A percentile compares a stretch with the other conserved stretches of the same genome.
phyloP scores from a whole-genome alignment of 768 basidiomycete genomes.

The Boletus rubescentipes region DNA sequence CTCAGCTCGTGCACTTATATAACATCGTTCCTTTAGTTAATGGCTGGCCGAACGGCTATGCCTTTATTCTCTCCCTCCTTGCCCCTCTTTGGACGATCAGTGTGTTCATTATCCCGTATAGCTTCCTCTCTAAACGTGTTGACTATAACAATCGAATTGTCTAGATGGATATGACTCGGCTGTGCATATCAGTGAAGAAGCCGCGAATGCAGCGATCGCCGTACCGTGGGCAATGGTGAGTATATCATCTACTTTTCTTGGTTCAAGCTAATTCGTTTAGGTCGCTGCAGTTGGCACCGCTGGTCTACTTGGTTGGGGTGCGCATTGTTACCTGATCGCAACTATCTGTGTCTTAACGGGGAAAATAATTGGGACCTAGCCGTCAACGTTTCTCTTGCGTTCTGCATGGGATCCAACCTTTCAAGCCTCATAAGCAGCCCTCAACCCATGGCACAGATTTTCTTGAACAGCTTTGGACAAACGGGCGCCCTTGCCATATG shows the following conservation, averaged over 20 bases:
- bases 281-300: conserved; percentile 41
- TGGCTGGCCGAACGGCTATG: conserved; percentile 48
- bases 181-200: conserved; percentile 57
- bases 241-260: not conserved
- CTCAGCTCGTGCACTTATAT: not conserved
- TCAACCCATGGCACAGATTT: conserved; percentile 50
- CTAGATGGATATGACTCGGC: conserved; percentile 47
- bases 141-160: not conserved
- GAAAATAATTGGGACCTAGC: conserved; percentile 23
- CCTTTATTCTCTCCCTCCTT: conserved; percentile 49
- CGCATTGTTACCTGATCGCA: not conserved
- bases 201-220: conserved; percentile 51
- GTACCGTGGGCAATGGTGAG: conserved; percentile 60
- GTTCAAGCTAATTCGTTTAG: conserved; percentile 16
- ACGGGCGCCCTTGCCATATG: conserved; percentile 48
- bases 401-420: conserved; percentile 58
- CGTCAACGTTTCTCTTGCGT: conserved; percentile 53
- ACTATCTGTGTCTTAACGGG: not conserved
- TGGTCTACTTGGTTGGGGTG: conserved; percentile 49
- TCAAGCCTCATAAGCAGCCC: conserved; percentile 37
- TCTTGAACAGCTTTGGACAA: conserved; percentile 42
- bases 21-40: conserved; percentile 25
- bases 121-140: no score
- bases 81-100: conserved; percentile 50
- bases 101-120: conserved; percentile 14